Percentiles rank a stretch among this genome's conserved stretches.
These are phyloP conservation scores for Fraxinus pennsylvanica DNA, from an alignment of 257 asterid species.

Conservation along the genomic window DNA sequence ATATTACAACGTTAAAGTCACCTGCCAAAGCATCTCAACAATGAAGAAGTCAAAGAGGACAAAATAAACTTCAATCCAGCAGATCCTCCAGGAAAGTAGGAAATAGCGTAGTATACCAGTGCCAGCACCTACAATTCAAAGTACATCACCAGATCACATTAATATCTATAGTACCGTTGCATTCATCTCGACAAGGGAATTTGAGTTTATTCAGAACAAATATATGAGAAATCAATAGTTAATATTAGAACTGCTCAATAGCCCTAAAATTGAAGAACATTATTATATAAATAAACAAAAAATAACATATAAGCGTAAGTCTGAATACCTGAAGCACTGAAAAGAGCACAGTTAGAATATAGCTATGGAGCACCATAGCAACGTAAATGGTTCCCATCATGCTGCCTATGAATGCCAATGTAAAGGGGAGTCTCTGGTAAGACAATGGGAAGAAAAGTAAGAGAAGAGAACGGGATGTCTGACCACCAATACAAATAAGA, in stretches of 20 bases:
- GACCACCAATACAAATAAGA: not conserved
- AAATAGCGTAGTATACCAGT: constrained; percentile 76
- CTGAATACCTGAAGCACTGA: constrained; percentile 79
- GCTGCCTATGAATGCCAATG: constrained; percentile 26
- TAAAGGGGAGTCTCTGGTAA: too few relatives aligned
- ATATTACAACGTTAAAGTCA: constrained; percentile 32
- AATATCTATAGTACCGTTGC: not conserved
- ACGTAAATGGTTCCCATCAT: constrained; percentile 90
- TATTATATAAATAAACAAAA: not conserved
- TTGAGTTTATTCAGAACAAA: constrained; percentile 3
- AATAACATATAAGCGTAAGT: constrained; percentile 7
- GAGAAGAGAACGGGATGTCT: not conserved
- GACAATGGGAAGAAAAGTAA: constrained; percentile 12
- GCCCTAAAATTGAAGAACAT: not conserved
- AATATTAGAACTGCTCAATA: not conserved
- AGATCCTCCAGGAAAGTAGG: constrained; percentile 97
- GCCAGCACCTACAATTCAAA: constrained; percentile 66
- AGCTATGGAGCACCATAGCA: constrained; percentile 96
- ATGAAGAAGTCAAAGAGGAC: constrained; percentile 70
- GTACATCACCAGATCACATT: constrained; percentile 19
- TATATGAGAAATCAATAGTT: not conserved
- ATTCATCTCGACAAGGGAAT: not conserved
- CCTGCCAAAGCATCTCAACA: constrained; percentile 75
- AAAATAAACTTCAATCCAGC: constrained; percentile 82
- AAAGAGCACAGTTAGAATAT: constrained; percentile 78